Conservation (phyloP, 768 basidiomycete genomes). For the Fibroporia radiculosa region DNA sequence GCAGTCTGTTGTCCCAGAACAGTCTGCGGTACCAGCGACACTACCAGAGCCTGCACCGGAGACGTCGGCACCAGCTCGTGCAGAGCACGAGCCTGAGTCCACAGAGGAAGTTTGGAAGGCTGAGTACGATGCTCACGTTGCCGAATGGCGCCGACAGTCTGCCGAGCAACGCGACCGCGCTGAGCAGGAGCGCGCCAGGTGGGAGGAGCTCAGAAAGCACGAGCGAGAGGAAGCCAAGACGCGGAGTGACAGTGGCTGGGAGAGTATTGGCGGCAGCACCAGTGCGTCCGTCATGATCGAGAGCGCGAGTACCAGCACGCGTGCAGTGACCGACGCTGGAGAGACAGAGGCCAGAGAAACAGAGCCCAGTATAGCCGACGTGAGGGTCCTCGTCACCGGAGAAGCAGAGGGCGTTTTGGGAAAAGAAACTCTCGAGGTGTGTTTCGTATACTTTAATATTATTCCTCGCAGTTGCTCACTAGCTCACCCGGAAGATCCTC, state of each 20-base stretch:
- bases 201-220: slow-evolving; percentile 57
- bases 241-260: slow-evolving; percentile 25
- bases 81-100: slow-evolving; percentile 12
- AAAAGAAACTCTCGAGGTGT: slow-evolving; percentile 21
- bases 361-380: slow-evolving; percentile 31
- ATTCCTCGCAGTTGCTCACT: slow-evolving; percentile 12
- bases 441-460: slow-evolving; percentile 14
- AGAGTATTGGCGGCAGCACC: slow-evolving; percentile 24
- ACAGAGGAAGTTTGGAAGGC: slow-evolving; percentile 50
- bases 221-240: slow-evolving; percentile 30
- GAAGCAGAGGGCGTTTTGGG: slow-evolving; percentile 23
- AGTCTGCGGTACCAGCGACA: slow-evolving; percentile 5
- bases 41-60: slow-evolving; percentile 3
- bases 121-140: slow-evolving; percentile 62
- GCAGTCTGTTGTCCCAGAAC: slow-evolving; percentile 12
- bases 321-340: background rate
- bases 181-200: slow-evolving; percentile 62
- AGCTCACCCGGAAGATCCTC: slow-evolving; percentile 3
- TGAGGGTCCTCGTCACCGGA: slow-evolving; percentile 31
- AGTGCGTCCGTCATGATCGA: slow-evolving; percentile 11
- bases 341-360: background rate
- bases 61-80: slow-evolving; percentile 5
- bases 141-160: slow-evolving; percentile 64
- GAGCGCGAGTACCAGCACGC: slow-evolving; percentile 13
- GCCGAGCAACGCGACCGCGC: slow-evolving; percentile 69